phyloP scores from a whole-genome alignment of 1,284 basidiomycete species.

The Tilletia walkeri region DNA sequence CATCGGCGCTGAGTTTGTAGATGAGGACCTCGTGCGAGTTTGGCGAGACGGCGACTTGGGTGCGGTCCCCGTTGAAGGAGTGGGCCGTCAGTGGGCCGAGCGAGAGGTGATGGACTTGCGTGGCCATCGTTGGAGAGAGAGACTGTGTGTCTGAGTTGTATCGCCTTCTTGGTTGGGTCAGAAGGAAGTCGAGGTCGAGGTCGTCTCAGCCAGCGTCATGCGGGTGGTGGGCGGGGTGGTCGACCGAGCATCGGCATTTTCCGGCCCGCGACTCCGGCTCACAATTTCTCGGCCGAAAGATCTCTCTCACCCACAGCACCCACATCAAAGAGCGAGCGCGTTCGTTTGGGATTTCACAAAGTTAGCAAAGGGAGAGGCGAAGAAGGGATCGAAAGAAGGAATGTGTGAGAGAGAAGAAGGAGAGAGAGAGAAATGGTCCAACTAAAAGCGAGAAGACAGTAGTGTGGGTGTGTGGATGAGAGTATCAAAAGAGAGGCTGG shows the following conservation, averaged over 20 bases:
- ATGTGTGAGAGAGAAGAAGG: background rate
- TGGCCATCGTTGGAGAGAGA: conserved; percentile 22
- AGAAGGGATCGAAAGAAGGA: background rate
- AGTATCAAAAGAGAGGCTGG: background rate
- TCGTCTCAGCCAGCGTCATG: too few species aligned
- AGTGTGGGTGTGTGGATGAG: background rate
- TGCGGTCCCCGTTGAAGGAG: conserved; percentile 85
- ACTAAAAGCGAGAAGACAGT: background rate
- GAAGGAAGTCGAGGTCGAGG: too few species aligned
- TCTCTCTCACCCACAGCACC: too few species aligned
- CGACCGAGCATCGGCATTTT: too few species aligned
- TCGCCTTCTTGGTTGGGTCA: too few species aligned
- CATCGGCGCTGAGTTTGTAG: conserved; percentile 57
- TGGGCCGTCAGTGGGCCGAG: conserved; percentile 84
- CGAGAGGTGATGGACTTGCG: conserved; percentile 64
- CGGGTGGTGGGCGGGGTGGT: too few species aligned
- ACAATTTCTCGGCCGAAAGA: too few species aligned
- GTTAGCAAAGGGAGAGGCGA: background rate
- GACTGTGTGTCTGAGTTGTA: too few species aligned
- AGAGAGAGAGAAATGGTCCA: conserved; percentile 1
- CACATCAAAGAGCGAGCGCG: too few species aligned
- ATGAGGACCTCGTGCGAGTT: conserved; percentile 88
- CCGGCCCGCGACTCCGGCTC: too few species aligned
- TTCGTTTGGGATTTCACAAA: background rate
- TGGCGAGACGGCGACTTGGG: conserved; percentile 83